A percentile compares a stretch with the other conserved stretches of the same genome.
These are phyloP conservation scores for Heterobasidion occidentale DNA, from an alignment of 1,284 basidiomycete genomes.

Conservation along the genomic window DNA sequence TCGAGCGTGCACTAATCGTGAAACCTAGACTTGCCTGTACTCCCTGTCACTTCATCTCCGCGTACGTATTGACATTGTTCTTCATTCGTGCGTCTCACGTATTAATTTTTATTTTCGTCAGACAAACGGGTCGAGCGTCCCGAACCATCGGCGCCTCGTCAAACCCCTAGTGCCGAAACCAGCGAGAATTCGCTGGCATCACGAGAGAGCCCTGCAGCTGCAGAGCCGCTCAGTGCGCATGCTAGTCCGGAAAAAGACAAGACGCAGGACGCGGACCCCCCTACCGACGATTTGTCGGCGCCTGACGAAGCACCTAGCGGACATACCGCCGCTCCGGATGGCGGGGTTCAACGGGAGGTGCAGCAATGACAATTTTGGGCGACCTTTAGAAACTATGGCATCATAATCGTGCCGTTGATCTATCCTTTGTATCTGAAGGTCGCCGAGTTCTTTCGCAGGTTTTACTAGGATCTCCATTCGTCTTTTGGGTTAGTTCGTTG, in stretches of 20 bases:
- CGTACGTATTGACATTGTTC: too few relatives aligned
- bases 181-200: too few relatives aligned
- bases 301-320: background rate
- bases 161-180: too few relatives aligned
- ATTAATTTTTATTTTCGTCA: too few relatives aligned
- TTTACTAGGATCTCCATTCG: slow-evolving; percentile 22
- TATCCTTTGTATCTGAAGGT: slow-evolving; percentile 38
- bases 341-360: slow-evolving; percentile 6
- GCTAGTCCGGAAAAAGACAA: too few relatives aligned
- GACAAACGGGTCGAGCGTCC: too few relatives aligned
- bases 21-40: background rate
- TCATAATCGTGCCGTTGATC: slow-evolving; percentile 32
- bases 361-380: slow-evolving; percentile 50
- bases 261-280: background rate
- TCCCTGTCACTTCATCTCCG: too few relatives aligned
- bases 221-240: too few relatives aligned
- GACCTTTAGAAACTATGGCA: slow-evolving; percentile 41
- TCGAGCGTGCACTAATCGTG: background rate
- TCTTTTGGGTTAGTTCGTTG: slow-evolving; percentile 7
- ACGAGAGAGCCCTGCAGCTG: too few relatives aligned
- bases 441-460: slow-evolving; percentile 44
- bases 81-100: too few relatives aligned
- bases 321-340: background rate
- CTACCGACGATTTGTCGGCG: background rate
- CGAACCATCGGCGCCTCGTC: too few relatives aligned